Base-by-base conservation (phyloP, 1,139 yeast species). In the Blastobotrys illinoisensis region DNA sequence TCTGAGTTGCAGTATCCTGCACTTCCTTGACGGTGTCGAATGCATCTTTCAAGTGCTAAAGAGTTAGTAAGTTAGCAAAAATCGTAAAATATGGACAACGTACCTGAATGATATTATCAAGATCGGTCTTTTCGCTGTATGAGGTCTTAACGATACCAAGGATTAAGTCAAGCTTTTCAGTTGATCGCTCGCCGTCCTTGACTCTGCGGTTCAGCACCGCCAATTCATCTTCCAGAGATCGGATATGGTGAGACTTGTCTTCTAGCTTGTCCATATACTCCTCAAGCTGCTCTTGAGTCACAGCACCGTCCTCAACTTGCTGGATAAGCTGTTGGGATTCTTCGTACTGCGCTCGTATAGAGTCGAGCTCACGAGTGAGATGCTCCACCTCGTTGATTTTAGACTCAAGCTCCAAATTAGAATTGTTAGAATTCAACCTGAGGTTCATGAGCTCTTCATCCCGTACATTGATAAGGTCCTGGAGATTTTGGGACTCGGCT, bases 41-140 rank as follows among this genome's bases (percentile, higher is more conserved):
- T 6, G 58, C 56, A 28, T 50, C 47, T 18, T 47, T 40, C 48
- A 56, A 46, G 18, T 51, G 54, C 55, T 51, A 48, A 9, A 11
- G 13, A 20, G 13, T 49, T 14, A 47, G 53, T 47, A 18, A 43
- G 32, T 21, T 13, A 7, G 13, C 36, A 9, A 23, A 21, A 36
- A 9, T 13, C 50, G 40, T 23, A 46, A 40, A 23, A 50, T 26
- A 47, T 9, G 23, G 26, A 13, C 20, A 21, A 16, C 53, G 14
- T 49, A 54, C 56, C 50, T 54, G 52, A 44, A 43, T 47, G 43
- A 55, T 16, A 11, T 36, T 55, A 1, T 48, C 52, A 21, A 21
- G 28, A 6, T 51, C 46, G 1, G 55, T 49, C 14, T 47, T 43
- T 23, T 47, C 53, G 28, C 52, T 51, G 43, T 52, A 52, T 5